Conservation (phyloP, 352 stramenopile species). For the Thalassiosira allenii region DNA sequence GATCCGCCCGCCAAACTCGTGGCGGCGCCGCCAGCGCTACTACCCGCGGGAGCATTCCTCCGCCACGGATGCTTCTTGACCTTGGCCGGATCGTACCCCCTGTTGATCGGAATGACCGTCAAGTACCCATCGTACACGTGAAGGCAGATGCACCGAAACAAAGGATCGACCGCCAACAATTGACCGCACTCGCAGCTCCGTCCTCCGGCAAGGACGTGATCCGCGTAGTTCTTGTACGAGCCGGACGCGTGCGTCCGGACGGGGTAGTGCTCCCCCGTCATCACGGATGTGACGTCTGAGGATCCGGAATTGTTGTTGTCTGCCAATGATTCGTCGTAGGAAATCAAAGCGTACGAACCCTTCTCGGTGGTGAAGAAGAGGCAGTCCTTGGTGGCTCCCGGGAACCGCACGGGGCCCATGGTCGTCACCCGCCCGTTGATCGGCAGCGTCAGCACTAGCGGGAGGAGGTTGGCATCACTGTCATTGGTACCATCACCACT, state of each 20-base stretch:
- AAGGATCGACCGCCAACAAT: slow-evolving; percentile 66
- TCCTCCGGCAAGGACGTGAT: slow-evolving; percentile 34
- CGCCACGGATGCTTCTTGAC: slow-evolving; percentile 21
- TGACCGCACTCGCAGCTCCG: slow-evolving; percentile 60
- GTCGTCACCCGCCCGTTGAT: slow-evolving; percentile 75
- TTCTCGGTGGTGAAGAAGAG: slow-evolving; percentile 80
- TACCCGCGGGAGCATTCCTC: not conserved
- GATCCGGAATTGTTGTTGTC: not conserved
- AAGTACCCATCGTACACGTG: slow-evolving; percentile 81
- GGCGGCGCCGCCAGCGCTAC: not conserved
- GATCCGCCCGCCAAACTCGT: not conserved
- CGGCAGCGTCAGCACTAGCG: slow-evolving; percentile 62
- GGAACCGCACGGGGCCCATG: slow-evolving; percentile 58
- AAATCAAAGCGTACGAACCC: slow-evolving; percentile 76
- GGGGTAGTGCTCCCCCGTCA: slow-evolving; percentile 48
- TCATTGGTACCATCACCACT: not conserved
- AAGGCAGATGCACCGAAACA: slow-evolving; percentile 69
- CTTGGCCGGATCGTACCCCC: slow-evolving; percentile 21
- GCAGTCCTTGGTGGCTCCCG: slow-evolving; percentile 32
- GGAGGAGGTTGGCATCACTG: slow-evolving; percentile 13
- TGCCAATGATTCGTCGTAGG: slow-evolving; percentile 49
- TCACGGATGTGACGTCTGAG: not conserved
- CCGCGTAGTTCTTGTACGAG: slow-evolving; percentile 33
- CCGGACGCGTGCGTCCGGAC: slow-evolving; percentile 70
- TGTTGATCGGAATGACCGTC: slow-evolving; percentile 73